Evolutionary conservation across 1,284 basidiomycete genomes (phyloP), one percentile per base, ranked within the genome.

Genomic region (Tausonia pullulans): DNA sequence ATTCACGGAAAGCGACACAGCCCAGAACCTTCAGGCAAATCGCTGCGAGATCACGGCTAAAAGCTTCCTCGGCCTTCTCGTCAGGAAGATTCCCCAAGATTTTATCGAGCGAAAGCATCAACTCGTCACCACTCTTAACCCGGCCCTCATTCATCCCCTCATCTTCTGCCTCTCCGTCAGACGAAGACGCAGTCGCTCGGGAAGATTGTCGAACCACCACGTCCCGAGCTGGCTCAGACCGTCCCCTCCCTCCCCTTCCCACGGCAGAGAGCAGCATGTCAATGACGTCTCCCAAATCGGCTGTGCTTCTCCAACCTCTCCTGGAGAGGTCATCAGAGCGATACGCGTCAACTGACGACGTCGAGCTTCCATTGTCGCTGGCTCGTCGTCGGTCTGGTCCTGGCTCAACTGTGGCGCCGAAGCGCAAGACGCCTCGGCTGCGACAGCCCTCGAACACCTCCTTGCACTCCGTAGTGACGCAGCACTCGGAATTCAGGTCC

Each of bases 401-500:
- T 27, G 27, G 27, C 27, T 27, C 27, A 27, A 27, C 27, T 27
- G 27, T 27, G 27, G 27, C 11, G 3, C 51, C 49, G 50, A 61
- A 53, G n/a, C 60, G 60, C n/a, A 61, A 61, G 41, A 39, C 60
- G 5, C 50, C 60, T 45, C 60, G 60, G 5, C 40, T 53, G 10
- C 60, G 60, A 27, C 60, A 61, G 41, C 60, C 60, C 3, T 61
- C 60, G 3, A 43, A 40, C 45, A 46, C 49, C 2, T 54, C 62
- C 7, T 44, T 58, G 10, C 46, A 60, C n/a, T 62, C 60, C 50
- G 44, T 62, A 44, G 39, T 56, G 40, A 50, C 60, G 16, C 52
- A 62, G n/a, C 61, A 63, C 39, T 62, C 61, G 8, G 58, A 58
- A 16, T 61, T 57, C 39, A 49, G 52, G 13, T 58, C 66, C 27